Conservation (phyloP, 176 grass and related monocot species). For the Panicum miliaceum region DNA sequence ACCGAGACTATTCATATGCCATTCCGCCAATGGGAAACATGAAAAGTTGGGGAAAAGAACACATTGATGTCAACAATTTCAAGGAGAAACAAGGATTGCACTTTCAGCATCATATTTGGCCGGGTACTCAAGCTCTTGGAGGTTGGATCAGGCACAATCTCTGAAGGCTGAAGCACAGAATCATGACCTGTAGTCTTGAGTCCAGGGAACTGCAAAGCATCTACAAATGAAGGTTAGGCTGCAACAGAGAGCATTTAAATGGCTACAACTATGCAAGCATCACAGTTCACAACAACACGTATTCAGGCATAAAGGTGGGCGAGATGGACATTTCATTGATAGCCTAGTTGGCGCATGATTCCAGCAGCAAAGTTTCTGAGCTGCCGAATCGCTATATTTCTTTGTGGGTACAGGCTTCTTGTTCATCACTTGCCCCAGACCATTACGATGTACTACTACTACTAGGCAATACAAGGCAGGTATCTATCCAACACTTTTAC, state of each 20-base stretch:
- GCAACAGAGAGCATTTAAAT: neutral
- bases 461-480: constrained; percentile 43
- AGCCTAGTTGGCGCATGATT: constrained; percentile 34
- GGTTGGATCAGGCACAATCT: neutral
- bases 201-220: neutral
- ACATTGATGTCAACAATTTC: neutral
- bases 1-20: neutral
- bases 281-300: neutral
- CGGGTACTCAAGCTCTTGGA: neutral
- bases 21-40: neutral
- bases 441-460: constrained; percentile 32
- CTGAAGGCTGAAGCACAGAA: neutral
- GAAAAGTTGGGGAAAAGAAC: neutral
- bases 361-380: constrained; percentile 54
- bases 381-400: constrained; percentile 48
- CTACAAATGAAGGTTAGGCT: neutral
- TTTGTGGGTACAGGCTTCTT: constrained; percentile 35
- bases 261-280: neutral
- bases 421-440: constrained; percentile 32
- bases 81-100: no score
- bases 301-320: neutral
- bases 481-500: constrained; percentile 45
- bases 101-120: neutral
- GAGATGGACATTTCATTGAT: constrained; percentile 23
- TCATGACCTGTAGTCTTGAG: neutral